Conservation (phyloP, 176 grass and related monocot genomes). For the Tillandsia fasciculata region DNA sequence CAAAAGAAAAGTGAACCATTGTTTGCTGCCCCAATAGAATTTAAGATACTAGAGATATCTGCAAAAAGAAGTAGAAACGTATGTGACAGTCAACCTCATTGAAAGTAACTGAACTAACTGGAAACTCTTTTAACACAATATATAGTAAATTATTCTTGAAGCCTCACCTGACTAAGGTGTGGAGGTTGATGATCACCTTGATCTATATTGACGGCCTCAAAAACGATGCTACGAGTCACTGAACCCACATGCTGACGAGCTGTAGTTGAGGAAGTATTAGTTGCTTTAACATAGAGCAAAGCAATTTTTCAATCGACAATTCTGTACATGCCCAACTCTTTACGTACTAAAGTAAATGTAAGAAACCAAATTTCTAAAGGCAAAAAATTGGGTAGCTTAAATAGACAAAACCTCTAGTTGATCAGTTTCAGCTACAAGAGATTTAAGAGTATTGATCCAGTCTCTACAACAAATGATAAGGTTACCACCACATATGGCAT, state of each 20-base stretch:
- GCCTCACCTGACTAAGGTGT: constrained; percentile 55
- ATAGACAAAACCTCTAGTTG: background rate
- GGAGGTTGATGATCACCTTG: constrained; percentile 45
- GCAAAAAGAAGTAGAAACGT: constrained; percentile 27
- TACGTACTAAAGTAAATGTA: constrained; percentile 15
- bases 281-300: constrained; percentile 24
- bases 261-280: constrained; percentile 39
- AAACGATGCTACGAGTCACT: constrained; percentile 59
- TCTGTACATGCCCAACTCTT: too few species aligned
- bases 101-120: constrained; percentile 1
- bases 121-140: constrained; percentile 1
- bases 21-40: constrained; percentile 30
- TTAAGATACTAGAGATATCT: constrained; percentile 72
- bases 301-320: background rate
- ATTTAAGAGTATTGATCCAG: background rate
- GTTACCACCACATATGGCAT: too few species aligned
- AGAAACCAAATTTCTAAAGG: background rate
- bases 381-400: too few species aligned
- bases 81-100: constrained; percentile 19
- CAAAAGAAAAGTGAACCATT: constrained; percentile 17
- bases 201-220: constrained; percentile 92
- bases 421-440: background rate
- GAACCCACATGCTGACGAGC: constrained; percentile 33
- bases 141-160: constrained; percentile 11
- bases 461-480: background rate